Evolutionary conservation across 139 green algal species (phyloP), one percentile per base, ranked within the genome.

Genomic region (Ostreobium quekettii): DNA sequence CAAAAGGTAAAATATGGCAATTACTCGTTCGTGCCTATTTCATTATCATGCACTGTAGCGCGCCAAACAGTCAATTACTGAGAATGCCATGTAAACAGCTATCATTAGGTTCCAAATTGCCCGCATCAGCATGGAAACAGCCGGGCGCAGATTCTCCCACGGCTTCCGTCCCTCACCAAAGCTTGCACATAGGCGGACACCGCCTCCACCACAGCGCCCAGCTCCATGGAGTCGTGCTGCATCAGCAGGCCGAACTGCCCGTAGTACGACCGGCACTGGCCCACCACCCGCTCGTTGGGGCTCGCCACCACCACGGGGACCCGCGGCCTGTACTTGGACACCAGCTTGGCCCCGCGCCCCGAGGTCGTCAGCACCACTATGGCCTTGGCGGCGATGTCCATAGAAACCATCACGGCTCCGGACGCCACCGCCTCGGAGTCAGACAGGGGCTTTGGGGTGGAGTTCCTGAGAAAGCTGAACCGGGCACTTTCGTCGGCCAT

Each of bases 341-440:
- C 72, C 30, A 84, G 53, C 1, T 48, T 39, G 8, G 81, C 71
- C 6, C 68, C 79, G 4, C 74, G 68, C 2, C 84, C 84, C 0
- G 65, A 75, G 15, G 58, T 70, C 8, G 79, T 83, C 62, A 90
- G 80, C 39, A 72, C 76, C 11, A 87, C 53, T 58, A 90, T 84
- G 36, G 83, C 74, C 47, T 80, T 78, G 19, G 87, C 85, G 53
- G 76, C 69, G n/a, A 79, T 81, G 66, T 94, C 90, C 26, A 88
- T 81, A 53, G 87, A 80, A 1, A 80, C 82, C 63, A 79, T 71
- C 22, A 86, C 76, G 1, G 82, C 81, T 0, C 60, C 48, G 39
- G 49, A 77, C 64, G 62, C 76, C 15, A 86, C 59, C 0, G 74
- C 74, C 71, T 86, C 80, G 7, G 76, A 72, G 30, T 73, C 72